Percentiles rank a stretch among this genome's conserved stretches.
These are phyloP conservation scores for Phoenix roebelenii DNA, from an alignment of 176 grass and related monocot species.

Conservation along the genomic window DNA sequence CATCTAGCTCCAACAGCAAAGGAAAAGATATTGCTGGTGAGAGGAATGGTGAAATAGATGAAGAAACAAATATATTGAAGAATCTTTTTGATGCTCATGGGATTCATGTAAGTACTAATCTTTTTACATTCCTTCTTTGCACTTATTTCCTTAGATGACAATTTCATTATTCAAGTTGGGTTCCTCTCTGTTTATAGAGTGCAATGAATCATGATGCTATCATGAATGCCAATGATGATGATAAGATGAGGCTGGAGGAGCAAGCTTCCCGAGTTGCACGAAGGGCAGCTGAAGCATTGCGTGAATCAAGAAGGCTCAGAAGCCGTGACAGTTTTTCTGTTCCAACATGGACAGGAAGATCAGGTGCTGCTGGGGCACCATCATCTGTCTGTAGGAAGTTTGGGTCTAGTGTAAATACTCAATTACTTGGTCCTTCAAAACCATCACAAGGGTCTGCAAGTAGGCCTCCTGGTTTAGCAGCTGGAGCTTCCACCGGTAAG, in stretches of 20 bases:
- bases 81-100: conserved; percentile 73
- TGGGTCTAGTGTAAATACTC: conserved; percentile 54
- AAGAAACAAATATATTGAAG: conserved; percentile 64
- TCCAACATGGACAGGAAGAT: conserved; percentile 81
- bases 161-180: neutral
- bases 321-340: conserved; percentile 64
- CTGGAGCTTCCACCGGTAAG: conserved; percentile 51
- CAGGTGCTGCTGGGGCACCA: conserved; percentile 62
- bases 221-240: conserved; percentile 67
- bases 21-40: conserved; percentile 26
- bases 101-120: conserved; percentile 59
- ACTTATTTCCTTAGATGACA: neutral
- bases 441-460: conserved; percentile 39
- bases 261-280: conserved; percentile 76
- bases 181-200: conserved; percentile 40
- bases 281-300: conserved; percentile 74
- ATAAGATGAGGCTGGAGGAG: conserved; percentile 64
- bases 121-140: neutral
- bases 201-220: conserved; percentile 92
- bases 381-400: conserved; percentile 42
- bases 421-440: conserved; percentile 21
- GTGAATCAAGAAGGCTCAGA: conserved; percentile 56
- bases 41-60: conserved; percentile 25
- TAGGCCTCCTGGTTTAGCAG: conserved; percentile 33
- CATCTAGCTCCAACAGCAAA: conserved; percentile 10